phyloP scores from a whole-genome alignment of 2,329 filamentous ascomycete species.

The Fusarium albidum region DNA sequence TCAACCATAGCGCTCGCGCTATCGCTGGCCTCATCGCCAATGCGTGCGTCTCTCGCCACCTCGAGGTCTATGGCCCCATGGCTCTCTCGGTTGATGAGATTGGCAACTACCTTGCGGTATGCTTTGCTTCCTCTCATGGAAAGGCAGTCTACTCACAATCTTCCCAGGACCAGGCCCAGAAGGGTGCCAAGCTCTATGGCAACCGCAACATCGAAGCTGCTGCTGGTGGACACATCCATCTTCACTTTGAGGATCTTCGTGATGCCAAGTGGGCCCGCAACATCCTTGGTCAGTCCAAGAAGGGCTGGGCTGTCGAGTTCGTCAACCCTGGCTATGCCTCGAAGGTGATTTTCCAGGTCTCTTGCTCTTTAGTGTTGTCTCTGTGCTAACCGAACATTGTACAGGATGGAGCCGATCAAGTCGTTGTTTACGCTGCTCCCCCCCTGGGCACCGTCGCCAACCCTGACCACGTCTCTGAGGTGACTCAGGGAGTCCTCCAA shows the following conservation, averaged over 20 bases:
- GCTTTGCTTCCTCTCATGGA: conserved; percentile 21
- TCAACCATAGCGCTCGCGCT: conserved; percentile 38
- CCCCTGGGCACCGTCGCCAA: conserved; percentile 28
- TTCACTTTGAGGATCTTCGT: conserved; percentile 68
- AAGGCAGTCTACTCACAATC: conserved; percentile 14
- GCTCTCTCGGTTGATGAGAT: conserved; percentile 49
- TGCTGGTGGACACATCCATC: conserved; percentile 56
- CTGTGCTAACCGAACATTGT: background rate
- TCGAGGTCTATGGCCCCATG: conserved; percentile 50
- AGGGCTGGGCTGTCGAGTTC: conserved; percentile 53
- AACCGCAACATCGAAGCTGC: conserved; percentile 46
- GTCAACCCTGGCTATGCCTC: conserved; percentile 11
- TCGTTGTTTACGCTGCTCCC: conserved; percentile 40
- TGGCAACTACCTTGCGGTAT: conserved; percentile 55
- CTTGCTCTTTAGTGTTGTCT: background rate
- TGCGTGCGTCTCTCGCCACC: conserved; percentile 53
- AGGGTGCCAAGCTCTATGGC: conserved; percentile 48
- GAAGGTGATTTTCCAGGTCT: conserved; percentile 18
- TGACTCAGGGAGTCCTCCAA: conserved; percentile 48
- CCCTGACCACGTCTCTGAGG: conserved; percentile 47
- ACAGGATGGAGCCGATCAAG: conserved; percentile 31
- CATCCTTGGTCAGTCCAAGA: conserved; percentile 52
- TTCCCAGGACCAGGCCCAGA: conserved; percentile 49
- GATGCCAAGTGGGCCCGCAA: conserved; percentile 62
- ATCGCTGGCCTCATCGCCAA: conserved; percentile 54